Conservation (phyloP, 2,329 filamentous ascomycete species). For the Phaeosphaeriaceae sp. region DNA sequence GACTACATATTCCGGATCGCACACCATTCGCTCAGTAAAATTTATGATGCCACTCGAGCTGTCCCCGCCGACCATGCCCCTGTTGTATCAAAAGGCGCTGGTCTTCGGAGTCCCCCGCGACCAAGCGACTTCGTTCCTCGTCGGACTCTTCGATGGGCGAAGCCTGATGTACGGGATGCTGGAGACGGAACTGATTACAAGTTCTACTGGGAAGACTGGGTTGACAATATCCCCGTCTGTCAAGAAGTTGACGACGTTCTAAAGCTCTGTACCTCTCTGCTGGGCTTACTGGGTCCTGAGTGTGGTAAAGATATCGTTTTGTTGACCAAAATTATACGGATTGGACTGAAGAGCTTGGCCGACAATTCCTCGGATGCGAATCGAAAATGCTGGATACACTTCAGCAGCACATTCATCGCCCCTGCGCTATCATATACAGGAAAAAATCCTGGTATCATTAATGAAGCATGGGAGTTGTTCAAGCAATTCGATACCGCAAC, state of each 20-base stretch:
- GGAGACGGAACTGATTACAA: constrained; percentile 79
- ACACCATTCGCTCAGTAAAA: constrained; percentile 78
- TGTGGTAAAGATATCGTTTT: constrained; percentile 84
- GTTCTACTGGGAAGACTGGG: constrained; percentile 98
- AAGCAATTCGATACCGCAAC: constrained; percentile 76
- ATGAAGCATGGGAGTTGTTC: constrained; percentile 85
- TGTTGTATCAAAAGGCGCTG: constrained; percentile 48
- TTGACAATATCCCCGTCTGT: constrained; percentile 89
- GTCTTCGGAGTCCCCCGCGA: constrained; percentile 68
- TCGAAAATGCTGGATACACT: constrained; percentile 77
- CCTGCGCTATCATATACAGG: constrained; percentile 87
- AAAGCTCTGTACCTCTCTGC: constrained; percentile 79
- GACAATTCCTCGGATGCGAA: constrained; percentile 76
- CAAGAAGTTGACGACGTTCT: constrained; percentile 91
- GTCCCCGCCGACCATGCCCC: constrained; percentile 50
- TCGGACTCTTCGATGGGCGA: constrained; percentile 80
- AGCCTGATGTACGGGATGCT: constrained; percentile 76
- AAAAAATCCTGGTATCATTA: constrained; percentile 81
- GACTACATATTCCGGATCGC: constrained; percentile 85
- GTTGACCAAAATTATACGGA: constrained; percentile 81
- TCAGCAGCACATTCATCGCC: constrained; percentile 83
- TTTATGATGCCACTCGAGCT: constrained; percentile 65
- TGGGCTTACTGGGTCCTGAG: constrained; percentile 85
- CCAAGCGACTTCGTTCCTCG: constrained; percentile 62
- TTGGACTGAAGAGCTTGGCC: constrained; percentile 76